Evolutionary conservation across 2,329 filamentous ascomycete species (phyloP), one percentile per base, ranked within the genome.

Genomic region (Arthroderma sp.): DNA sequence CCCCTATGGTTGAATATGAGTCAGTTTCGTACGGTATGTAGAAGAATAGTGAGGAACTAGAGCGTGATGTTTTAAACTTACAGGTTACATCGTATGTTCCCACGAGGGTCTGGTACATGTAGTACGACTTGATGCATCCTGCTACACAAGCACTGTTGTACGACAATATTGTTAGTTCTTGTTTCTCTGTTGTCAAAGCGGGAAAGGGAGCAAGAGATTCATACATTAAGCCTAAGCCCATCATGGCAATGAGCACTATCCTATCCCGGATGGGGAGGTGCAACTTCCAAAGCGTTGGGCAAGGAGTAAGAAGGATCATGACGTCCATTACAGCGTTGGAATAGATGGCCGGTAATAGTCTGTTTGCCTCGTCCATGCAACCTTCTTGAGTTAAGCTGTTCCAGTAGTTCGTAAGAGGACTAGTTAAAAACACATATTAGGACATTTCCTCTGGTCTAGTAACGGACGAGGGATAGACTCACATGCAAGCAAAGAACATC

Each of bases 181-280:
- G 23, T n/a, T 9, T n/a, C 19, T 38, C 35, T n/a, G 35, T 38
- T 38, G 21, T 17, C 28, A 6, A 39, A n/a, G 19, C 7, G 38
- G 3, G 47, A 21, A 28, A 37, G 17, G n/a, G n/a, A n/a, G n/a
- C n/a, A n/a, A n/a, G 38, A 15, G 21, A 13, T 31, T 11, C 60
- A n/a, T 59, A 62, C 60, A 62, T 58, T 5, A 61, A 54, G n/a
- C 60, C 60, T 28, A 63, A 44, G 31, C 57, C 59, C 61, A 63
- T 63, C 53, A 63, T 57, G 23, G 38, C 53, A 21, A 61, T 57
- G 2, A 63, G 55, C 11, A 59, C 53, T 11, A 61, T 17, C 39
- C 54, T 58, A 33, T 63, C 60, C 19, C 57, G 43, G 5, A 55
- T 25, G 9, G 61, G 61, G 9, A 63, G 58, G 21, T 52, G 58